A percentile compares a stretch with the other conserved stretches of the same genome.
phyloP scores from a whole-genome alignment of 345 rosid genomes.

The Hypericum androsaemum region DNA sequence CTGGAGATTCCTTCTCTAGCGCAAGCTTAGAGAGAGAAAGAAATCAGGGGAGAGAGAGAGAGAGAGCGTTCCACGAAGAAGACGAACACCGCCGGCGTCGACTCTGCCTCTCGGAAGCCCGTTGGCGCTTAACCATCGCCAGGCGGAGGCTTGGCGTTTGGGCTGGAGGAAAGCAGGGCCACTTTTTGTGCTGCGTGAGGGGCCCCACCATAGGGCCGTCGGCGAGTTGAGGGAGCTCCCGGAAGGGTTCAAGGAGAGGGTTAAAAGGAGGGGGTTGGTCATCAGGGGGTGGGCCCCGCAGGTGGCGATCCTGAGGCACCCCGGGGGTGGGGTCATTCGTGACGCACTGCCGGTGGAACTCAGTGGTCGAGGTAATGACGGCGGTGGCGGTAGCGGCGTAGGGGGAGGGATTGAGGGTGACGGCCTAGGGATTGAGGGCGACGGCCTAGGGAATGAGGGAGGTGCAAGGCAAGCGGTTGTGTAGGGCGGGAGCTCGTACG shows the following conservation, averaged over 20 bases:
- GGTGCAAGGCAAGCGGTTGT: slow-evolving; percentile 35
- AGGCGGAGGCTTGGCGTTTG: slow-evolving; percentile 34
- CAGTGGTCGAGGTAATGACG: slow-evolving; percentile 26
- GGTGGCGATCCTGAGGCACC: slow-evolving; percentile 29
- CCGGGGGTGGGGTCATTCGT: slow-evolving; percentile 48
- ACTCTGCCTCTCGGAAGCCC: slow-evolving; percentile 76
- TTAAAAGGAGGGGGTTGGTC: slow-evolving; percentile 36
- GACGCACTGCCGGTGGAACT: slow-evolving; percentile 72
- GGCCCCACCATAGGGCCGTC: slow-evolving; percentile 4
- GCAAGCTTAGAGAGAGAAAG: too few species aligned
- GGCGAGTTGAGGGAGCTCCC: slow-evolving; percentile 12
- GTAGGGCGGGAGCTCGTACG: slow-evolving; percentile 37
- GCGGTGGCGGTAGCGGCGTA: slow-evolving; percentile 23
- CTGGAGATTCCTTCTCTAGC: too few species aligned
- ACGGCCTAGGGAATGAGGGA: too few species aligned
- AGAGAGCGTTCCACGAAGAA: too few species aligned
- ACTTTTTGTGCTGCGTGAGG: slow-evolving; percentile 41
- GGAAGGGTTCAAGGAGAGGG: slow-evolving; percentile 36
- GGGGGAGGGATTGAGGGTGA: slow-evolving; percentile 15
- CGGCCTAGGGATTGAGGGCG: slow-evolving; percentile 17
- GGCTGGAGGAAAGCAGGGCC: slow-evolving; percentile 40
- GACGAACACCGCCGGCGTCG: too few species aligned
- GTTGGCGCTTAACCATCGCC: slow-evolving; percentile 31
- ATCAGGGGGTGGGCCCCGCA: slow-evolving; percentile 56
- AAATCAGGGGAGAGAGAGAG: too few species aligned